Evolutionary conservation across 495 filamentous ascomycete species (phyloP), one percentile per base, ranked within the genome.

Genomic region (Gamarada debralockiae): DNA sequence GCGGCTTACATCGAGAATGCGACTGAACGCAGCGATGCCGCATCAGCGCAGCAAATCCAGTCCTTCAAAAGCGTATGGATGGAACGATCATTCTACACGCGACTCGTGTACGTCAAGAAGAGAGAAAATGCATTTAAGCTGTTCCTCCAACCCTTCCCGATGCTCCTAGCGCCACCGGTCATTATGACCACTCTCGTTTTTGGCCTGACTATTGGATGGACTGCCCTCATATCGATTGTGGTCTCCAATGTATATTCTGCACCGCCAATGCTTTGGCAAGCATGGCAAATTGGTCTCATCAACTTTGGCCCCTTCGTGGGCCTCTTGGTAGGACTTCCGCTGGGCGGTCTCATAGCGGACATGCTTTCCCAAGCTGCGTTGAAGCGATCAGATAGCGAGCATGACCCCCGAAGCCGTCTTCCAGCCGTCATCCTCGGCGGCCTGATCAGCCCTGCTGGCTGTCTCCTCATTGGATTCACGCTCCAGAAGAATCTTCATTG

Each of bases 401-500:
- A 38, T 22, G 46, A 37, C 22, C 46, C 29, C 3, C 3, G 31
- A 49, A 37, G 29, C 18, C 46, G 46, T 6, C 46, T 49, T 36
- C 27, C 27, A 14, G 46, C 27, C 12, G 29, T 49, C 23, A 37
- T 49, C 6, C 27, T 38, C n/a, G 46, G 29, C 14, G 46, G 4
- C 18, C 13, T 49, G 21, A 36, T 49, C 31, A 49, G 29, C 21
- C 46, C 46, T 37, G 46, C 31, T 10, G 46, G 46, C 4, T 38
- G 27, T 13, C 3, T 49, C 15, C 3, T 49, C 46, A 36, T 49
- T 24, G 46, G 46, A 8, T 36, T 49, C 31, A 7, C 46, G 14
- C 25, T 49, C 8, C 46, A 49, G 18, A 36, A 49, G 13, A 5
- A 49, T 23, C 31, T 49, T n/a, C 31, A 36, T 21, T 49, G 46